Conservation (phyloP, 2,329 filamentous ascomycete genomes). For the Cladorrhinum sp. region DNA sequence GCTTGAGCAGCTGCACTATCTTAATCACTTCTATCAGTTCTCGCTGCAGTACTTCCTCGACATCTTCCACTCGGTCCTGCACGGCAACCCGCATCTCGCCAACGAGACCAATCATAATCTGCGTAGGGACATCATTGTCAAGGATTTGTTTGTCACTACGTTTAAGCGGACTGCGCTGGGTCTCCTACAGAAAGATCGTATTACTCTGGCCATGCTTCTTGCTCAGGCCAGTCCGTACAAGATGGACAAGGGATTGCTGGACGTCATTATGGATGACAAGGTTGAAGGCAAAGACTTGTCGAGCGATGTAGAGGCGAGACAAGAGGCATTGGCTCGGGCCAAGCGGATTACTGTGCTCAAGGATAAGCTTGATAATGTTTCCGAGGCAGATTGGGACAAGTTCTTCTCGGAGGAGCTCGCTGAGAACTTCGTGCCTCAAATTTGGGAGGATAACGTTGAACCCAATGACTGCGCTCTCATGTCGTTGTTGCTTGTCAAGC, state of each 20-base stretch:
- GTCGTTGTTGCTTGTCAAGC: slow-evolving; percentile 85
- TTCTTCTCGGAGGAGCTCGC: slow-evolving; percentile 86
- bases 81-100: slow-evolving; percentile 70
- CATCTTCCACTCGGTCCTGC: slow-evolving; percentile 92
- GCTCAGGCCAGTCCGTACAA: slow-evolving; percentile 94
- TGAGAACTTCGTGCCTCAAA: slow-evolving; percentile 74
- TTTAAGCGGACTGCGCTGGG: slow-evolving; percentile 94
- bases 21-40: slow-evolving; percentile 99
- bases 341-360: slow-evolving; percentile 71
- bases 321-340: slow-evolving; percentile 67
- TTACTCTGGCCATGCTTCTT: slow-evolving; percentile 91
- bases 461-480: slow-evolving; percentile 73
- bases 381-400: slow-evolving; percentile 67
- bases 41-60: slow-evolving; percentile 97
- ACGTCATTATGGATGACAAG: slow-evolving; percentile 76
- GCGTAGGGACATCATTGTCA: slow-evolving; percentile 85
- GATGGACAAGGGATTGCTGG: slow-evolving; percentile 88
- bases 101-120: slow-evolving; percentile 70
- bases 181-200: slow-evolving; percentile 86
- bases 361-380: slow-evolving; percentile 62
- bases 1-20: slow-evolving; percentile 92
- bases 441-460: slow-evolving; percentile 66
- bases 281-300: slow-evolving; percentile 77
- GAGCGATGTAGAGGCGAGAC: slow-evolving; percentile 59
- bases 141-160: slow-evolving; percentile 84